Evolutionary conservation across 805 yeast genomes (phyloP).

Genomic region (Maudiozyma barnettii): DNA sequence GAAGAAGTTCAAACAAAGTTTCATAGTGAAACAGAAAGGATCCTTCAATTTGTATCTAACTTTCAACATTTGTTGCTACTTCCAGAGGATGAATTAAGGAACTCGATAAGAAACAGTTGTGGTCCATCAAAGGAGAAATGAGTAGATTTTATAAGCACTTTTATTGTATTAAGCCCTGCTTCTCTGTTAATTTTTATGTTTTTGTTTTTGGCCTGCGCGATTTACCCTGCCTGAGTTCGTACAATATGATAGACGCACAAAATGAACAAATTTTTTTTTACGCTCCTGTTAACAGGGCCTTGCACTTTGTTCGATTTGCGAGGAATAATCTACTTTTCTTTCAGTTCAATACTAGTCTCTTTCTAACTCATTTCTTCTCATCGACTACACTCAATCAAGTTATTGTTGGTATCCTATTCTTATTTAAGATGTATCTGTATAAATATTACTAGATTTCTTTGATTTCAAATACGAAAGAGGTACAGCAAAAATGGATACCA

Average conservation of each 20-base stretch:
- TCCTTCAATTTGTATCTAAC: slow-evolving; percentile 29
- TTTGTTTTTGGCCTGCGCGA: not conserved
- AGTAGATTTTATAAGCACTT: no score
- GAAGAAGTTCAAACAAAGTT: slow-evolving; percentile 28
- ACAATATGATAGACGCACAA: slow-evolving; percentile 5
- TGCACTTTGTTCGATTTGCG: not conserved
- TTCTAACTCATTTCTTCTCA: no score
- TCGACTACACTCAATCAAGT: no score
- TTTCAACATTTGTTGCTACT: slow-evolving; percentile 29
- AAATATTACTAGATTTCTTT: not conserved
- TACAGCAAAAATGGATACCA: slow-evolving; percentile 31
- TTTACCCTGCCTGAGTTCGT: slow-evolving; percentile 1
- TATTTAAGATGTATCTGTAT: not conserved
- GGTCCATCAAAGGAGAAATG: not conserved
- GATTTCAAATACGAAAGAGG: slow-evolving; percentile 2
- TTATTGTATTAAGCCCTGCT: no score
- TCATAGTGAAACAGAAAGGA: slow-evolving; percentile 31
- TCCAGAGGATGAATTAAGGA: slow-evolving; percentile 27
- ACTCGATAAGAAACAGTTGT: not conserved
- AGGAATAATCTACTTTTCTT: not conserved
- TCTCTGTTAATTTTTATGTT: no score
- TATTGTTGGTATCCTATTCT: no score
- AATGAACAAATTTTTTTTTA: not conserved
- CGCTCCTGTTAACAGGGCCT: not conserved
- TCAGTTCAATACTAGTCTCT: not conserved